Conservation (phyloP, 139 green algal species). For the Asterochloris erici region DNA sequence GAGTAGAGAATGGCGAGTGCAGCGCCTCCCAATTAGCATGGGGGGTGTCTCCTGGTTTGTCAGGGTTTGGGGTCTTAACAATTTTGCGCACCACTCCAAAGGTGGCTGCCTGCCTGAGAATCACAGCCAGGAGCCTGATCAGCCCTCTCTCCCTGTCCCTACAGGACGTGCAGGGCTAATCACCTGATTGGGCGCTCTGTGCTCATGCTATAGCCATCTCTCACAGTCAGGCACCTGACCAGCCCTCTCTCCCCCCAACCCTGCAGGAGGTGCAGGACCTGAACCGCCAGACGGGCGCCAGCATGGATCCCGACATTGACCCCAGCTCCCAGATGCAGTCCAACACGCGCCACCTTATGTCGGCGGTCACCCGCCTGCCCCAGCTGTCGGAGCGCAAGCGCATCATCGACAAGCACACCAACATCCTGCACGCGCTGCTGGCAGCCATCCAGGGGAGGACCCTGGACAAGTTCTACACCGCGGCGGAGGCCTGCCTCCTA, state of each 20-base stretch:
- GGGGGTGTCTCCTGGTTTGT: too few relatives aligned
- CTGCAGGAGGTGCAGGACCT: conserved; percentile 82
- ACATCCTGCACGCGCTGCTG: conserved; percentile 88
- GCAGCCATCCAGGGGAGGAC: conserved; percentile 80
- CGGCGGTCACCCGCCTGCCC: conserved; percentile 74
- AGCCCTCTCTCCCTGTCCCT: too few relatives aligned
- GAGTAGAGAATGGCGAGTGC: conserved; percentile 72
- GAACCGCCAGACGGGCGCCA: conserved; percentile 70
- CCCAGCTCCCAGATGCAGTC: conserved; percentile 34
- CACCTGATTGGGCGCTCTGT: too few relatives aligned
- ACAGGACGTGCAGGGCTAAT: too few relatives aligned
- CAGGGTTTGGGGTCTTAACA: too few relatives aligned
- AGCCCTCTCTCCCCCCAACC: too few relatives aligned
- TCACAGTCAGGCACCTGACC: too few relatives aligned
- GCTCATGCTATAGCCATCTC: too few relatives aligned
- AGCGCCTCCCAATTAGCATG: too few relatives aligned
- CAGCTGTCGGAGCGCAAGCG: conserved; percentile 75
- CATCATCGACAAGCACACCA: conserved; percentile 99
- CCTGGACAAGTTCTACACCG: conserved; percentile 80
- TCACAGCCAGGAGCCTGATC: too few relatives aligned
- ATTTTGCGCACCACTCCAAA: too few relatives aligned
- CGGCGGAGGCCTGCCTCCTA: conserved; percentile 84
- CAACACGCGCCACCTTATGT: conserved; percentile 80
- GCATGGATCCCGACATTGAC: conserved; percentile 35
- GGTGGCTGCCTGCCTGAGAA: too few relatives aligned